Evolutionary conservation across 164 flowering plant species (phyloP), one percentile per base, ranked within the genome.

Genomic region (Piper betle): DNA sequence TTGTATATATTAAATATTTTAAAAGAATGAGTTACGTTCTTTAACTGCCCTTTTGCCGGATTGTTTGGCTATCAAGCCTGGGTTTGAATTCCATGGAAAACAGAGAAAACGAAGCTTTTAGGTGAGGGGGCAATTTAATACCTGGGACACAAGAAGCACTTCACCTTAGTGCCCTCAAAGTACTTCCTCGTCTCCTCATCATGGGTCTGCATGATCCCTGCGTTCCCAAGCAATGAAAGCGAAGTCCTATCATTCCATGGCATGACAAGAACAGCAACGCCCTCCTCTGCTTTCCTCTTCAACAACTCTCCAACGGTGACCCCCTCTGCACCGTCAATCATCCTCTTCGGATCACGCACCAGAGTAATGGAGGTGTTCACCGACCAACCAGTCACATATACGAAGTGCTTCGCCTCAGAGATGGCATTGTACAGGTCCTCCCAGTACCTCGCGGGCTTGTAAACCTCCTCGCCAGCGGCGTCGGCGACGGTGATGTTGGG

Each of bases 371-470:
- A 60, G 53, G 97, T 94, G 74, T 88, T 93, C 62, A 93, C 80
- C 55, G 94, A 84, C 94, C 99, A 93, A 33, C 94, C 96, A n/a
- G 90, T 87, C 39, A 90, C 86, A 75, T 93, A 90, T 52, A 93
- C 72, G 75, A 93, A 80, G 68, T 84, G 76, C 73, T 78, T 82
- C 50, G 96, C 92, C 37, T 79, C 86, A 6, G 84, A 88, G 42
- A 93, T 80, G 69, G 97, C 92, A 69, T 67, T 80, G 69, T 77
- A 93, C 0, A 93, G 84, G 76, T 93, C 97, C 67, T 86, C 96
- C 99, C 99, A 93, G 13, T 88, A 73, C n/a, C 75, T 85, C 64
- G 82, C 78, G 37, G 90, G 83, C 10, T 18, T 19, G 54, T 57
- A 57, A 17, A 37, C 50, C 43, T 57, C 11, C 15, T 46, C 33